Evolutionary conservation across 192 early-diverging fungal genomes (phyloP).

Genomic region (Cetraspora pellucida): DNA sequence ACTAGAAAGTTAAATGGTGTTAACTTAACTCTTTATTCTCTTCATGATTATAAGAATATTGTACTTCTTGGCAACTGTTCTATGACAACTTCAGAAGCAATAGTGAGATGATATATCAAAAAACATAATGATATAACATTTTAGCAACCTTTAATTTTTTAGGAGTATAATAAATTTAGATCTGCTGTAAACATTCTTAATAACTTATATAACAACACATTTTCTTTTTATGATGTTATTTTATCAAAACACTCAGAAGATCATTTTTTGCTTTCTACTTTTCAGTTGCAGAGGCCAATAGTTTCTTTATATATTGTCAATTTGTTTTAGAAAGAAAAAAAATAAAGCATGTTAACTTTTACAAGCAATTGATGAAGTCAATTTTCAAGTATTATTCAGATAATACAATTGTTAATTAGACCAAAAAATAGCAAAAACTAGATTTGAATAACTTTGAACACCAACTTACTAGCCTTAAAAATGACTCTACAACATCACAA

Average conservation of each 20-base stretch:
- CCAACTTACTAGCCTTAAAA: too few relatives aligned
- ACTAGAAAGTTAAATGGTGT: too few relatives aligned
- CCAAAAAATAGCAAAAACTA: too few relatives aligned
- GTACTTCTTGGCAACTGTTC: too few relatives aligned
- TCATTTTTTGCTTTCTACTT: slow-evolving; percentile 4
- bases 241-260: slow-evolving; percentile 11
- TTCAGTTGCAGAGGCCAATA: slow-evolving; percentile 9
- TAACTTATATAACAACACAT: slow-evolving; percentile 2
- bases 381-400: slow-evolving; percentile 10
- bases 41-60: too few relatives aligned
- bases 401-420: neutral
- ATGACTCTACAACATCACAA: too few relatives aligned
- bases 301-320: neutral
- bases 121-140: neutral
- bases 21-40: too few relatives aligned
- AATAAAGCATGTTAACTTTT: too few relatives aligned
- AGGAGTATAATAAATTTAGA: slow-evolving; percentile 12
- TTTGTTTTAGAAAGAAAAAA: slow-evolving; percentile 12
- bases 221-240: slow-evolving; percentile 1
- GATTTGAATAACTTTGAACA: too few relatives aligned
- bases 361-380: neutral
- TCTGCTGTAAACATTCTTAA: slow-evolving; percentile 16
- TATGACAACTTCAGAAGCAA: neutral
- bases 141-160: neutral
- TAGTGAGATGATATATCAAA: slow-evolving; percentile 19